phyloP scores from a whole-genome alignment of 495 filamentous ascomycete genomes.

The Neurospora pannonica region DNA sequence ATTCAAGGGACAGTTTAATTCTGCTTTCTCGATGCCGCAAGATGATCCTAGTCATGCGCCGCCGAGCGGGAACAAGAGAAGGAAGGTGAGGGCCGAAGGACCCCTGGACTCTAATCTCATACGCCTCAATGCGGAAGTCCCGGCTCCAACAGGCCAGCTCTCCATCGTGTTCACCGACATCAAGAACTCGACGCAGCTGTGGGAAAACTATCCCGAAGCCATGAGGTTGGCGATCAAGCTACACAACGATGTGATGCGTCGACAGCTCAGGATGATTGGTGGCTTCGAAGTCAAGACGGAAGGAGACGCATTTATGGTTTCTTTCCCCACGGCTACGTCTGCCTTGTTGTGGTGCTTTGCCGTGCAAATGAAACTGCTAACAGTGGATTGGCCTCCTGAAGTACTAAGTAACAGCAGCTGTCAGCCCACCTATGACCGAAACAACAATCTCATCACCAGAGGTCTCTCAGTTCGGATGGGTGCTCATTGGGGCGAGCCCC shows the following conservation, averaged over 20 bases:
- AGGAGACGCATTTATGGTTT: slow-evolving; percentile 99
- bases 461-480: slow-evolving; percentile 96
- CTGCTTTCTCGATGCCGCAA: slow-evolving; percentile 58
- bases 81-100: slow-evolving; percentile 55
- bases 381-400: slow-evolving; percentile 87
- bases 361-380: slow-evolving; percentile 77
- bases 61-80: slow-evolving; percentile 46
- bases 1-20: slow-evolving; percentile 63
- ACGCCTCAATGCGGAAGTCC: slow-evolving; percentile 79
- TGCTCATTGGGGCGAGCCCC: slow-evolving; percentile 86
- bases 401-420: slow-evolving; percentile 81
- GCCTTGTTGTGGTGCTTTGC: slow-evolving; percentile 94
- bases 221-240: slow-evolving; percentile 94
- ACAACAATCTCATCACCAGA: slow-evolving; percentile 82
- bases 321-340: slow-evolving; percentile 88
- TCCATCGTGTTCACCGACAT: slow-evolving; percentile 98
- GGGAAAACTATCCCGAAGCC: slow-evolving; percentile 87
- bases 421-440: slow-evolving; percentile 68
- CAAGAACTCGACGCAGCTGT: slow-evolving; percentile 95
- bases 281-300: slow-evolving; percentile 99
- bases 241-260: slow-evolving; percentile 91
- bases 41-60: slow-evolving; percentile 58
- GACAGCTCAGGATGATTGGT: slow-evolving; percentile 85
- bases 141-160: slow-evolving; percentile 79
- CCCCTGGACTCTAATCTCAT: slow-evolving; percentile 71